Conservation (phyloP, 805 yeast species). For the Ogataea neopini region DNA sequence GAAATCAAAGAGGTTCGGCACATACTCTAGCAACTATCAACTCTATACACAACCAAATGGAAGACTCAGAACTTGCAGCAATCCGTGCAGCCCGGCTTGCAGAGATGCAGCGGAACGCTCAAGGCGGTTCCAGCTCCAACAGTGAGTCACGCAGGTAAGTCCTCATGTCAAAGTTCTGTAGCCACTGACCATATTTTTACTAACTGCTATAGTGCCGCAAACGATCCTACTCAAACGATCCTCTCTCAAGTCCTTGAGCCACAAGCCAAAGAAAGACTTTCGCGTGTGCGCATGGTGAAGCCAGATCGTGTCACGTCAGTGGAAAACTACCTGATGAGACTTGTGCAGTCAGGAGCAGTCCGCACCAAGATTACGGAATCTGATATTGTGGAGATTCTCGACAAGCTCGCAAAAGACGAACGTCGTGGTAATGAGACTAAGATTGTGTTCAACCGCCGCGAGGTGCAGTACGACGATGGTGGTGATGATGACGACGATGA, state of each 20-base stretch:
- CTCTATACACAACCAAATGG: constrained; percentile 49
- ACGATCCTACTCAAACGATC: constrained; percentile 31
- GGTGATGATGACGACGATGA: constrained; percentile 33
- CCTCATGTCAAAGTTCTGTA: neutral
- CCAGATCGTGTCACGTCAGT: constrained; percentile 91
- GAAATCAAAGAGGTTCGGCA: neutral
- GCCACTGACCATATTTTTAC: neutral
- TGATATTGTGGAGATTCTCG: constrained; percentile 80
- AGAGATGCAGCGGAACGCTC: constrained; percentile 67
- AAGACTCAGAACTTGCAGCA: constrained; percentile 83
- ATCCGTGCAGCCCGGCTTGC: constrained; percentile 90
- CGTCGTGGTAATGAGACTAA: constrained; percentile 59
- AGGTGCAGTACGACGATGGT: constrained; percentile 22
- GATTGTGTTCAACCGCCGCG: constrained; percentile 59
- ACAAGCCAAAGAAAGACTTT: constrained; percentile 82
- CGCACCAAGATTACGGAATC: constrained; percentile 72
- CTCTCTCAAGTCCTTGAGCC: constrained; percentile 76
- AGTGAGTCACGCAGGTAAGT: constrained; percentile 5
- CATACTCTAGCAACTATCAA: neutral
- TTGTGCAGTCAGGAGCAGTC: constrained; percentile 77
- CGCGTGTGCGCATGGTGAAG: constrained; percentile 83
- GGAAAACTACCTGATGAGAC: constrained; percentile 71
- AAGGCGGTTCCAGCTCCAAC: constrained; percentile 26
- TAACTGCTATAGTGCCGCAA: constrained; percentile 13
- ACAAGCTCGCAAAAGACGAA: constrained; percentile 76